Evolutionary conservation across 805 yeast species (phyloP).

Genomic region (Kuraishia cidri): DNA sequence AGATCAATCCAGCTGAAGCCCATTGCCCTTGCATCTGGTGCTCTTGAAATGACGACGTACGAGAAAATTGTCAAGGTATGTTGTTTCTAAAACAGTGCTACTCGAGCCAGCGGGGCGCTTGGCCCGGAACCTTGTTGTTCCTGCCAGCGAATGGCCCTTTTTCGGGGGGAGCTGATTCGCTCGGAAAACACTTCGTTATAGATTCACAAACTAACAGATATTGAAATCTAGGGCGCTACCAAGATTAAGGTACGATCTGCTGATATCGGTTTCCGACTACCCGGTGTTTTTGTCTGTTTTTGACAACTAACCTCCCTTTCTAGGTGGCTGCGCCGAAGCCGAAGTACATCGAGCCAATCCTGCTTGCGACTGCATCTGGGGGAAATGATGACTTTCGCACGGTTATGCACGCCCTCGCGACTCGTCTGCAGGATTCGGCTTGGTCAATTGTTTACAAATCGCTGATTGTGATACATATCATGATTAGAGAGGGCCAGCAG

Average conservation of each 20-base stretch:
- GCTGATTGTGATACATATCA: slow-evolving; percentile 74
- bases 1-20: no score
- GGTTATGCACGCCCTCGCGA: slow-evolving; percentile 56
- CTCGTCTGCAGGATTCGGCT: slow-evolving; percentile 66
- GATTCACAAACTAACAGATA: slow-evolving; percentile 1
- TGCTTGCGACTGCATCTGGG: slow-evolving; percentile 54
- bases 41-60: slow-evolving; percentile 65
- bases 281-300: no score
- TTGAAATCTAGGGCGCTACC: slow-evolving; percentile 45
- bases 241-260: slow-evolving; percentile 39
- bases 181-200: no score
- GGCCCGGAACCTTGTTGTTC: no score
- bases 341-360: slow-evolving; percentile 89
- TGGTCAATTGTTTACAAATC: slow-evolving; percentile 92
- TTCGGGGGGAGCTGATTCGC: no score
- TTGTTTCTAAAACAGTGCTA: no score
- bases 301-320: no score
- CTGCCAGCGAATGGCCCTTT: no score
- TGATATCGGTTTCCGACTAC: no score
- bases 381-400: slow-evolving; percentile 45
- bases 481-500: slow-evolving; percentile 87
- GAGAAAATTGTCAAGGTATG: slow-evolving; percentile 64
- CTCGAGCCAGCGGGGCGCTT: no score
- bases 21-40: no score
- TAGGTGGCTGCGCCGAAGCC: slow-evolving; percentile 95